phyloP scores from a whole-genome alignment of 1,284 basidiomycete genomes.

The Puccinia triticina region DNA sequence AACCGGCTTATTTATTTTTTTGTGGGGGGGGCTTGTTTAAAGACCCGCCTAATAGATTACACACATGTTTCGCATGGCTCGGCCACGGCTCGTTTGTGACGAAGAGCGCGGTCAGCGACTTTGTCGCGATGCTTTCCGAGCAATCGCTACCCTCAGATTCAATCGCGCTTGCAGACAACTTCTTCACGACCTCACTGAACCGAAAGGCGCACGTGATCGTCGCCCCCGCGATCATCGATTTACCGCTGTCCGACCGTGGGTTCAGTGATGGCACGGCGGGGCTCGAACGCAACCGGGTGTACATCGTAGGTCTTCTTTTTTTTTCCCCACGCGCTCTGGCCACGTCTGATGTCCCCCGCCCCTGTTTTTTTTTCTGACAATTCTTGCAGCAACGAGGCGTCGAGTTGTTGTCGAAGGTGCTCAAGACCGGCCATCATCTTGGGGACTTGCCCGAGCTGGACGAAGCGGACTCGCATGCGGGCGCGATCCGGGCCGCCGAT shows the following conservation, averaged over 20 bases:
- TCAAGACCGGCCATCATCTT: slow-evolving; percentile 49
- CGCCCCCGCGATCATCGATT: slow-evolving; percentile 8
- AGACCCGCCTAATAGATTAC: slow-evolving; percentile 40
- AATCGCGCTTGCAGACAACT: slow-evolving; percentile 56
- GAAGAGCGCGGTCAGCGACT: slow-evolving; percentile 52
- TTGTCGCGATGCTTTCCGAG: slow-evolving; percentile 52
- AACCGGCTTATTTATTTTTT: not conserved
- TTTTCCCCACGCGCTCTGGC: slow-evolving; percentile 36
- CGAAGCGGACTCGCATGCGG: slow-evolving; percentile 1
- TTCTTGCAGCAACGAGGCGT: slow-evolving; percentile 42
- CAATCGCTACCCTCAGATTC: slow-evolving; percentile 25
- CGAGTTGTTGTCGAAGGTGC: slow-evolving; percentile 43
- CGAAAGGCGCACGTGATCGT: slow-evolving; percentile 55
- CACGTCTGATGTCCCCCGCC: slow-evolving; percentile 40
- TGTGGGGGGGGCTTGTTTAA: not conserved
- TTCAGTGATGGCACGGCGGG: slow-evolving; percentile 48
- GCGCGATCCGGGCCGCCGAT: slow-evolving; percentile 52
- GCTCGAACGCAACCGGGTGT: slow-evolving; percentile 37
- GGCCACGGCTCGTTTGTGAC: slow-evolving; percentile 57
- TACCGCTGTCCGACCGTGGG: slow-evolving; percentile 30
- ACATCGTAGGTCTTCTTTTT: slow-evolving; percentile 42
- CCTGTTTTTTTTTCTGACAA: slow-evolving; percentile 20
- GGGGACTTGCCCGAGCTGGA: slow-evolving; percentile 40
- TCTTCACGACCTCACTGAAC: slow-evolving; percentile 56
- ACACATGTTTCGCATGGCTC: slow-evolving; percentile 58